phyloP scores from a whole-genome alignment of 306 rosid genomes.

The Inga laurina region DNA sequence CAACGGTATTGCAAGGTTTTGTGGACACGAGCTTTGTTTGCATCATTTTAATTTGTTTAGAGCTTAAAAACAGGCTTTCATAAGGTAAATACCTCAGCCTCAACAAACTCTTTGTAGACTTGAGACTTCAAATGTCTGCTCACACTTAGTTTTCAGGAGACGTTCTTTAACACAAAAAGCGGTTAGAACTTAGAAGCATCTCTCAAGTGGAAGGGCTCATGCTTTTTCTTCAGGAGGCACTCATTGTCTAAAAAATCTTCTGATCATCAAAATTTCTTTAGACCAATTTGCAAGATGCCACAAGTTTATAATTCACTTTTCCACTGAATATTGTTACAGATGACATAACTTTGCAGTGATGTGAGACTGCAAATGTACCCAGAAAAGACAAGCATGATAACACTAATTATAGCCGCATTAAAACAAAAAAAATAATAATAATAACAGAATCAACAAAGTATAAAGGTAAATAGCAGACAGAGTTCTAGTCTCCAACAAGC shows the following conservation, averaged over 20 bases:
- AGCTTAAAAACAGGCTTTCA: neutral
- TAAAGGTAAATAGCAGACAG: neutral
- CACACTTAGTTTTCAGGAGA: neutral
- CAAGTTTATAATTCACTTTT: slow-evolving; percentile 9
- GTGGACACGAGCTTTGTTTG: neutral
- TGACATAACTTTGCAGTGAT: neutral
- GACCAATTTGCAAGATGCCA: slow-evolving; percentile 26
- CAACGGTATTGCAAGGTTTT: neutral
- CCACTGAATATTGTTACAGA: neutral
- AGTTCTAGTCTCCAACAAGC: neutral
- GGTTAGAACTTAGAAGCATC: neutral
- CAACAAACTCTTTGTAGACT: neutral
- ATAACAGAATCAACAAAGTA: neutral
- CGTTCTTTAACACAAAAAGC: neutral
- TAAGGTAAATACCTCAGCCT: neutral
- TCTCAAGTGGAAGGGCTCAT: neutral
- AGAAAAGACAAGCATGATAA: slow-evolving; percentile 8
- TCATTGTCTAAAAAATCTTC: neutral
- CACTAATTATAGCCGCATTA: neutral
- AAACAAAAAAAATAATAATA: neutral
- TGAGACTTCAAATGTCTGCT: neutral
- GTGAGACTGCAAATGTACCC: neutral
- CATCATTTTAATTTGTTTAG: neutral
- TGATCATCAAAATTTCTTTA: neutral
- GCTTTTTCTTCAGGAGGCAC: neutral